Evolutionary conservation across 2,329 filamentous ascomycete species (phyloP).

Genomic region (Colletotrichum paranaense): DNA sequence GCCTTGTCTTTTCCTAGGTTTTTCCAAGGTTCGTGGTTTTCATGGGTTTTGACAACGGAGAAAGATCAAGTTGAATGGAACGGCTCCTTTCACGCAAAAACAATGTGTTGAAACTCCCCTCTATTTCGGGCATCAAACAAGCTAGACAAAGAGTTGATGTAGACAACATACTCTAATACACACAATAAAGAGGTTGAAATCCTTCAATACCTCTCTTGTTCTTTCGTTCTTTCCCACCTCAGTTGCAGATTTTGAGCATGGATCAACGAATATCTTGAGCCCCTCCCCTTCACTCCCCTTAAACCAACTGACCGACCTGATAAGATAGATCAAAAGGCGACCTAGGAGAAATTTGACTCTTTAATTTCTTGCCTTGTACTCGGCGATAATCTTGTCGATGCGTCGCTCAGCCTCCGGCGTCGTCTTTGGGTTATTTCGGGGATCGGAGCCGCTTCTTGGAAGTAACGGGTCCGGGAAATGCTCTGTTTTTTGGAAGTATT

Average conservation of each 20-base stretch:
- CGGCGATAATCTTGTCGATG: constrained; percentile 49
- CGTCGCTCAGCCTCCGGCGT: constrained; percentile 54
- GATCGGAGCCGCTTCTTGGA: constrained; percentile 46
- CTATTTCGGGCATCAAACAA: no score
- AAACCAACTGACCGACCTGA: neutral
- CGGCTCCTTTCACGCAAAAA: neutral
- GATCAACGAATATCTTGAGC: neutral
- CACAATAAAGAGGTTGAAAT: neutral
- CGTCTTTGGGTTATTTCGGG: constrained; percentile 50
- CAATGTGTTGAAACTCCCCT: neutral
- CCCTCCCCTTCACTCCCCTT: no score
- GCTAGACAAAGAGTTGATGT: neutral
- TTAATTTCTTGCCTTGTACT: constrained; percentile 5
- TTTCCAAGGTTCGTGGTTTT: neutral
- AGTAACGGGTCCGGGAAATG: constrained; percentile 61
- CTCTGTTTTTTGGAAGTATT: constrained; percentile 35
- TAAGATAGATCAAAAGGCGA: neutral
- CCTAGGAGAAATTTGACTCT: neutral
- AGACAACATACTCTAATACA: neutral
- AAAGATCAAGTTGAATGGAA: neutral
- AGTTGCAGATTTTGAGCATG: neutral
- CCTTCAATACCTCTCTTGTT: neutral
- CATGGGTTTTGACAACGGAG: neutral
- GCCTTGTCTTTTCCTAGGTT: no score
- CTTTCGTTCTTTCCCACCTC: neutral